phyloP scores from a whole-genome alignment of 2,329 filamentous ascomycete species.

The Cryoendolithus antarcticus region DNA sequence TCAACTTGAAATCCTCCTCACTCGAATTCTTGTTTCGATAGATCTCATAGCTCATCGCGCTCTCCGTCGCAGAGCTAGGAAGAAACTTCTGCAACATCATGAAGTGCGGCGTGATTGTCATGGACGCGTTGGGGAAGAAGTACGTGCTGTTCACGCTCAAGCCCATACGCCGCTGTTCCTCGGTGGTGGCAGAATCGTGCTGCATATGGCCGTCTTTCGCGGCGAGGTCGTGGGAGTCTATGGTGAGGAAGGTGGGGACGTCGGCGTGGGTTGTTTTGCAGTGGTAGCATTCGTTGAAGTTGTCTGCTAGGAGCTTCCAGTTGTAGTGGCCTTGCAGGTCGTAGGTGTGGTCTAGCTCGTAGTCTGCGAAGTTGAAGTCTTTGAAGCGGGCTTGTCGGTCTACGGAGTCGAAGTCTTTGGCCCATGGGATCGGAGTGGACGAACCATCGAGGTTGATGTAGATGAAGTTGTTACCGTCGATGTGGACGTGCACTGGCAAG shows the following conservation, averaged over 20 bases:
- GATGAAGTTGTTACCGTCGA: constrained; percentile 41
- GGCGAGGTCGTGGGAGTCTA: constrained; percentile 41
- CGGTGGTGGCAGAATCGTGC: constrained; percentile 30
- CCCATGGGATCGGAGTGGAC: constrained; percentile 35
- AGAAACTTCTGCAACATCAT: constrained; percentile 50
- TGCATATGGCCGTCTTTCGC: constrained; percentile 37
- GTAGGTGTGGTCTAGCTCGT: constrained; percentile 44
- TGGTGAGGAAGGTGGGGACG: constrained; percentile 41
- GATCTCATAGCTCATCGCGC: constrained; percentile 47
- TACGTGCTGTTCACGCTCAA: constrained; percentile 35
- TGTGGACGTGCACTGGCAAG: constrained; percentile 39
- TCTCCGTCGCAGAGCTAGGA: constrained; percentile 37
- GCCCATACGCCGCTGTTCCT: constrained; percentile 35
- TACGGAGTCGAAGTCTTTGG: constrained; percentile 37
- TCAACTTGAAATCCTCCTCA: constrained; percentile 41
- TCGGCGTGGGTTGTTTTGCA: constrained; percentile 46
- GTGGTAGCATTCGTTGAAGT: constrained; percentile 55
- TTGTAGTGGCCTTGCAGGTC: constrained; percentile 44
- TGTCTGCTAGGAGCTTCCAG: constrained; percentile 48
- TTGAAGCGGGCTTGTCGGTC: constrained; percentile 34
- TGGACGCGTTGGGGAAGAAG: constrained; percentile 37
- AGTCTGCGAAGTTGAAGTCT: constrained; percentile 40
- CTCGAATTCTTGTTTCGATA: constrained; percentile 41
- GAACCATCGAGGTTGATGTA: constrained; percentile 41
- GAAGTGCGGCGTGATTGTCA: constrained; percentile 42